phyloP scores from a whole-genome alignment of 2,329 filamentous ascomycete species.

The Cercospora zeae-maydis region DNA sequence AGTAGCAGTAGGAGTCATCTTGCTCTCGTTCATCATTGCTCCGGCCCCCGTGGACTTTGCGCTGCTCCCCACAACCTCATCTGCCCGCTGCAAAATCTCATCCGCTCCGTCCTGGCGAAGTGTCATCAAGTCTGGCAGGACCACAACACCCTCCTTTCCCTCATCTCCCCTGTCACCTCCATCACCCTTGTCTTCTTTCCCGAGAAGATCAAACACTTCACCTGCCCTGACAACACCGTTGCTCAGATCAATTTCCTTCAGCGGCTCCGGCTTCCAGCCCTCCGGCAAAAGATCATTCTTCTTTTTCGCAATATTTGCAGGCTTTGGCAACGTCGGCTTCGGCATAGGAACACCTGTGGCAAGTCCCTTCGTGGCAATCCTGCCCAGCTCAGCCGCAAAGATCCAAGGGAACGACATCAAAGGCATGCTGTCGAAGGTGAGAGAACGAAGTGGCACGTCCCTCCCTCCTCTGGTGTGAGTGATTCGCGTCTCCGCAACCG shows the following conservation, averaged over 20 bases:
- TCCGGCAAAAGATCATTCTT: slow-evolving; percentile 14
- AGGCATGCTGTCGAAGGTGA: slow-evolving; percentile 59
- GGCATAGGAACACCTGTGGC: slow-evolving; percentile 9
- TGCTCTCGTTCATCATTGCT: background rate
- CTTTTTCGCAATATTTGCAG: slow-evolving; percentile 7
- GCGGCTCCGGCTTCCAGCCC: slow-evolving; percentile 13
- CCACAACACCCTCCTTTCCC: background rate
- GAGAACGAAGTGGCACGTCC: slow-evolving; percentile 38
- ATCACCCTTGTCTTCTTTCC: background rate
- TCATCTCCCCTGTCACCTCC: background rate
- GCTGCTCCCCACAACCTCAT: background rate
- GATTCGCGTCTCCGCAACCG: slow-evolving; percentile 51
- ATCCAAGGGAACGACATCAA: slow-evolving; percentile 95
- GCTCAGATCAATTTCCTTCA: slow-evolving; percentile 19
- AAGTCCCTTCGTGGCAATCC: slow-evolving; percentile 54
- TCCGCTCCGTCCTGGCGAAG: background rate
- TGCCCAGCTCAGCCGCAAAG: slow-evolving; percentile 68
- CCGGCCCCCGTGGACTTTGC: background rate
- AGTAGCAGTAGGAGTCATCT: background rate
- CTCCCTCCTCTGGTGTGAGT: slow-evolving; percentile 41
- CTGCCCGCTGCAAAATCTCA: background rate
- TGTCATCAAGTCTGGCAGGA: background rate
- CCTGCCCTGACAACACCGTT: slow-evolving; percentile 20
- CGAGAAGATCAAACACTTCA: slow-evolving; percentile 19
- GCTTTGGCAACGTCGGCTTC: slow-evolving; percentile 17